These are phyloP conservation scores for Chlorella variabilis DNA, from an alignment of 163 green algal species.

Conservation along the genomic window DNA sequence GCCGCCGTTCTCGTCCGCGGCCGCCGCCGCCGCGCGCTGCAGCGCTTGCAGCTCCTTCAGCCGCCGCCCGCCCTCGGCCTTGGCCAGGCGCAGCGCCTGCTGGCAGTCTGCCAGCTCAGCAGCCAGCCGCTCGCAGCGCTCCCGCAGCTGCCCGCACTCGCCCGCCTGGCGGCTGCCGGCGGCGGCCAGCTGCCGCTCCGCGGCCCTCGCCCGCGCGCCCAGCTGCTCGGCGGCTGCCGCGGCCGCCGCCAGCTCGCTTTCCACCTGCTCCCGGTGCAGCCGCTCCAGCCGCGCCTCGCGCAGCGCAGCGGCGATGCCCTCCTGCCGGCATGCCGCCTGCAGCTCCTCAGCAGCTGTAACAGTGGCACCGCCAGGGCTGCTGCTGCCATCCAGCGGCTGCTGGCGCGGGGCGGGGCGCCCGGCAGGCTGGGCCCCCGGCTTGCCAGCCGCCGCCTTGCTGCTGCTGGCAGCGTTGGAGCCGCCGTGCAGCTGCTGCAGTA, in stretches of 20 bases:
- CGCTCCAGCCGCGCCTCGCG: constrained; percentile 47
- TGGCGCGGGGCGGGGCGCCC: too few relatives aligned
- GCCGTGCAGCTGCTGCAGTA: constrained; percentile 26
- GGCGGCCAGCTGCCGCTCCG: constrained; percentile 18
- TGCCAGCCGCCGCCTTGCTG: neutral
- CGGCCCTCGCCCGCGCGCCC: neutral
- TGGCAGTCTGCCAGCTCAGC: constrained; percentile 30
- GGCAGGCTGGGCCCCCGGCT: neutral
- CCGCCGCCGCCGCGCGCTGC: constrained; percentile 30
- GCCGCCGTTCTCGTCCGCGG: neutral
- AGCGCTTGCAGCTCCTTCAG: constrained; percentile 45
- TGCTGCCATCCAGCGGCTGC: neutral
- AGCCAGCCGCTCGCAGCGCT: constrained; percentile 1
- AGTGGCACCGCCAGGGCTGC: neutral
- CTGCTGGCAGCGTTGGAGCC: neutral
- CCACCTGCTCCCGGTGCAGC: constrained; percentile 45
- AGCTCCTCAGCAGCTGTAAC: neutral
- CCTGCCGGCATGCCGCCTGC: constrained; percentile 5
- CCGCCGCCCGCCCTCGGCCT: constrained; percentile 36
- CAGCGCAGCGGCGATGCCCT: constrained; percentile 37
- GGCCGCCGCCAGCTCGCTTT: constrained; percentile 25
- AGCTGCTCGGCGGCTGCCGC: constrained; percentile 31
- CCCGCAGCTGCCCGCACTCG: neutral
- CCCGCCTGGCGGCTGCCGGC: neutral
- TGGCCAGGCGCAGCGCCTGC: constrained; percentile 26